A percentile compares a stretch with the other conserved stretches of the same genome.
phyloP scores from a whole-genome alignment of 305 asterid genomes.

The Andrographis paniculata region DNA sequence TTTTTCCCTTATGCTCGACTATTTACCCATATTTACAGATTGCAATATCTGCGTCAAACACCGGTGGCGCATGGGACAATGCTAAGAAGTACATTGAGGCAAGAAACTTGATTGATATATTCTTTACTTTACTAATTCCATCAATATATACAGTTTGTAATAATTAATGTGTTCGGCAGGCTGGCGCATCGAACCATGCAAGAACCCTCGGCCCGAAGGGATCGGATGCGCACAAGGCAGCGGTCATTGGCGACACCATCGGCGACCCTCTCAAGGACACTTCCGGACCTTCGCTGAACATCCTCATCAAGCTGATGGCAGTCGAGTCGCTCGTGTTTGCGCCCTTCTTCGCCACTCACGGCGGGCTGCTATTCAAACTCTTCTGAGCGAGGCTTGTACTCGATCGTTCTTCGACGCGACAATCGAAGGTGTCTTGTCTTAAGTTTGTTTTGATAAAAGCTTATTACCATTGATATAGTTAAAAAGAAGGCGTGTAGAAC shows the following conservation, averaged over 20 bases:
- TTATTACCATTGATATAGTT: no score
- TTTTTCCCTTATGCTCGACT: background rate
- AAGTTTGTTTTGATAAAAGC: no score
- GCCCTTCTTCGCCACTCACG: conserved; percentile 80
- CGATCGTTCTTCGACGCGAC: no score
- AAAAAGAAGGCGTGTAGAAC: no score
- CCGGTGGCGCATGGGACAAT: conserved; percentile 93
- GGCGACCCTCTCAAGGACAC: conserved; percentile 87
- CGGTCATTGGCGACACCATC: conserved; percentile 80
- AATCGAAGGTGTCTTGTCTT: no score
- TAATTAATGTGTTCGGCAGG: conserved; percentile 22
- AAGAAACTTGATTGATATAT: no score
- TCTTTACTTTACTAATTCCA: no score
- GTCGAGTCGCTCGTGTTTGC: conserved; percentile 85
- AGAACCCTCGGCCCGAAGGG: conserved; percentile 75
- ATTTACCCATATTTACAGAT: conserved; percentile 26
- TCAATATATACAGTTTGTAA: no score
- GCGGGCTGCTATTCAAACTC: conserved; percentile 62
- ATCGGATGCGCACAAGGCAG: conserved; percentile 87
- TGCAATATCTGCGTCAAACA: conserved; percentile 83
- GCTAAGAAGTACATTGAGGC: conserved; percentile 89
- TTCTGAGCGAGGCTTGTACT: conserved; percentile 25
- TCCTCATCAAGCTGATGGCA: conserved; percentile 88
- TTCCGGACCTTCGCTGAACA: conserved; percentile 83
- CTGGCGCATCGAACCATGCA: conserved; percentile 84